Evolutionary conservation across 2,329 filamentous ascomycete genomes (phyloP).

Genomic region (Zopfia rhizophila): DNA sequence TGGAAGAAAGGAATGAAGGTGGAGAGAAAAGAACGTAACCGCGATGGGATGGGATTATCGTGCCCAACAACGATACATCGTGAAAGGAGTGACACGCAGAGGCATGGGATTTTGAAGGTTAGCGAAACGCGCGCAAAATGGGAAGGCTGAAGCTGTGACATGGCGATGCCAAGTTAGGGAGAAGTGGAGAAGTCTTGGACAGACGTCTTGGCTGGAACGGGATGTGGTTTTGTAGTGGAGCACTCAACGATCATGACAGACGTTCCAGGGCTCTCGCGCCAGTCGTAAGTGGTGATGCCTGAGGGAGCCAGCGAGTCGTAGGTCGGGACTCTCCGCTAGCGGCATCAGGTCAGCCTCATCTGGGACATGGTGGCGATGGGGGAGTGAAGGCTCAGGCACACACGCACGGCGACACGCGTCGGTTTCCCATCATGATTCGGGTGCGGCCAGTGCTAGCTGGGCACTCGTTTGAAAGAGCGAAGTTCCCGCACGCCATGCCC

Average conservation of each 20-base stretch:
- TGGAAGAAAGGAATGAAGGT: slow-evolving; percentile 3
- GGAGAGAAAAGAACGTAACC: slow-evolving; percentile 6
- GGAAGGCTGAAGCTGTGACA: slow-evolving; percentile 2
- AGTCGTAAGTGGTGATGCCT: too few relatives aligned
- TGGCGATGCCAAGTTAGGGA: slow-evolving; percentile 3
- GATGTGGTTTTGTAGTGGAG: slow-evolving; percentile 20
- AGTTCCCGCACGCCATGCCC: too few relatives aligned
- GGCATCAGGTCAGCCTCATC: slow-evolving; percentile 2
- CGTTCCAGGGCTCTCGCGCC: slow-evolving; percentile 8
- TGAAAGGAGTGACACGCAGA: slow-evolving; percentile 6
- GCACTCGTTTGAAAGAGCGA: too few relatives aligned
- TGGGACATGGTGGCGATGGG: not conserved
- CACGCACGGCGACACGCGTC: too few relatives aligned
- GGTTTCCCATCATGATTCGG: too few relatives aligned
- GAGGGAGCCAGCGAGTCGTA: not conserved
- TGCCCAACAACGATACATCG: slow-evolving; percentile 15
- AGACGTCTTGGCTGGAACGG: slow-evolving; percentile 29
- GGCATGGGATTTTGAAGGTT: slow-evolving; percentile 5
- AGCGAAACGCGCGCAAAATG: too few relatives aligned
- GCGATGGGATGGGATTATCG: slow-evolving; percentile 1
- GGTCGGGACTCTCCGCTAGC: slow-evolving; percentile 2
- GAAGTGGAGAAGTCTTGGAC: slow-evolving; percentile 9
- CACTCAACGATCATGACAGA: slow-evolving; percentile 15
- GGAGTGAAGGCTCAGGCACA: too few relatives aligned
- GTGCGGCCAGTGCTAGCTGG: too few relatives aligned